Conservation (phyloP, 345 rosid species). For the Garcia nutans region DNA sequence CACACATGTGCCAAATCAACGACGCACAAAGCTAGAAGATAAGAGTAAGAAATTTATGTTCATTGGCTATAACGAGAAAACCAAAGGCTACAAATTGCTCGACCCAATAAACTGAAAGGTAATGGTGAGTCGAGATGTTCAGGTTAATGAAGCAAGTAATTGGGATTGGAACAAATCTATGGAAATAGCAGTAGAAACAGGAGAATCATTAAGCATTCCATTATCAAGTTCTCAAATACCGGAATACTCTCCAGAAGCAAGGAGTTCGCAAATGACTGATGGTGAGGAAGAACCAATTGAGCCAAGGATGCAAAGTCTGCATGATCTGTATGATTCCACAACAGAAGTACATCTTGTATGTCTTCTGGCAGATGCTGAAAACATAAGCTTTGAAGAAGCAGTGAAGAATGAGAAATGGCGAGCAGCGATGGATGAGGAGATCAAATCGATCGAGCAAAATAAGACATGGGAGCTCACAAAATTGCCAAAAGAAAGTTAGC, state of each 20-base stretch:
- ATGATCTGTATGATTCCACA: conserved; percentile 1
- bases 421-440: not conserved
- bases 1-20: no score
- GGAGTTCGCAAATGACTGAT: not conserved
- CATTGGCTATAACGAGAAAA: no score
- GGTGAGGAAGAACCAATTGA: not conserved
- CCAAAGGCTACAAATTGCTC: no score
- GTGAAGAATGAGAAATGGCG: conserved; percentile 5
- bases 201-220: no score
- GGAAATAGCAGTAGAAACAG: no score
- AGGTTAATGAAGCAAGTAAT: no score
- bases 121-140: no score
- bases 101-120: no score
- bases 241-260: not conserved
- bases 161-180: no score
- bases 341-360: conserved; percentile 20
- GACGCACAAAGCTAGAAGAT: no score
- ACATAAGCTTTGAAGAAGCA: not conserved
- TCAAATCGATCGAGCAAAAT: not conserved
- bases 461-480: conserved; percentile 5
- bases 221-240: not conserved
- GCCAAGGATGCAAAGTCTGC: not conserved
- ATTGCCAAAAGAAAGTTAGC: not conserved
- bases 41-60: no score
- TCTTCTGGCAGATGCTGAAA: conserved; percentile 5